A percentile compares a stretch with the other conserved stretches of the same genome.
Conservation (phyloP, 2,329 filamentous ascomycete genomes). For the Pseudocercospora fijiensis region DNA sequence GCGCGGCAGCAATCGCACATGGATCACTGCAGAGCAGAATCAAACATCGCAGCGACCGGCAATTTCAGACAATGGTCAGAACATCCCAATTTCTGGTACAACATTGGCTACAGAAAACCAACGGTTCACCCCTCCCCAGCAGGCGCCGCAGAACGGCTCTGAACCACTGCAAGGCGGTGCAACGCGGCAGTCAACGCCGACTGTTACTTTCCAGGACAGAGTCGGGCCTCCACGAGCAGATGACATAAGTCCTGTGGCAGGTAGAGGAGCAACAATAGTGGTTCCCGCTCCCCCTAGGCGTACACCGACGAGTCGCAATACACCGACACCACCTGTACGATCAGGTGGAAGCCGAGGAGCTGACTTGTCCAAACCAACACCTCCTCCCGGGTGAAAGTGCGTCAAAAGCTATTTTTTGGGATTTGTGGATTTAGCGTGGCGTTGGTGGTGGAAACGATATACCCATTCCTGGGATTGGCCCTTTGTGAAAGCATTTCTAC, state of each 20-base stretch:
- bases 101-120: constrained; percentile 19
- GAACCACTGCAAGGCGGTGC: background rate
- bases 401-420: background rate
- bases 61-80: background rate
- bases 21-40: constrained; percentile 46
- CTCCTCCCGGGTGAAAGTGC: background rate
- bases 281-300: constrained; percentile 30
- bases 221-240: constrained; percentile 32
- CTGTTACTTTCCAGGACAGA: constrained; percentile 3
- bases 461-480: background rate
- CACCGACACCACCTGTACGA: constrained; percentile 10
- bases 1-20: constrained; percentile 52
- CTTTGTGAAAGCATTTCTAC: background rate
- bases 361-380: background rate
- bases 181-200: constrained; percentile 1
- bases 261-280: constrained; percentile 25
- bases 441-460: constrained; percentile 3
- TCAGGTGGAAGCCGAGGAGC: background rate
- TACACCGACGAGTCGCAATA: constrained; percentile 14
- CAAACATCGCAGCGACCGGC: constrained; percentile 11
- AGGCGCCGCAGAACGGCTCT: background rate
- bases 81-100: constrained; percentile 17
- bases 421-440: constrained; percentile 6
- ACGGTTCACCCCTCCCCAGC: constrained; percentile 1
- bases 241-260: constrained; percentile 32